Percentiles rank a stretch among this genome's conserved stretches.
Conservation (phyloP, 1,139 yeast genomes). For the Meyerozyma guilliermondii region DNA sequence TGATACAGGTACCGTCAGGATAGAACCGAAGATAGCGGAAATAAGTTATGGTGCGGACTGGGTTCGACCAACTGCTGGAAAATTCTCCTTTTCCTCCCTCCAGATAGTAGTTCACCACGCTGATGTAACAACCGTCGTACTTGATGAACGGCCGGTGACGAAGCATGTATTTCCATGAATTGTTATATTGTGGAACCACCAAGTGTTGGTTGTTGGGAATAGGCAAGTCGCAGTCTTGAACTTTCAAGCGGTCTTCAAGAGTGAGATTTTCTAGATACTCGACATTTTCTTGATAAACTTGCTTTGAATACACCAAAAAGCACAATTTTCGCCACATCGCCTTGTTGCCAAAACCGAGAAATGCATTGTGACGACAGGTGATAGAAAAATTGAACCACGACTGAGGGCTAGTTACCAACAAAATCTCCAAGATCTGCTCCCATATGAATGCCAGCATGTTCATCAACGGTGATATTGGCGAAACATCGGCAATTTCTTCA, state of each 20-base stretch:
- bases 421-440: conserved; percentile 44
- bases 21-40: conserved; percentile 80
- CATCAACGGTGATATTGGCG: conserved; percentile 53
- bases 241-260: conserved; percentile 3
- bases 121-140: conserved; percentile 78
- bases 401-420: conserved; percentile 52
- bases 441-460: conserved; percentile 65
- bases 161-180: conserved; percentile 52
- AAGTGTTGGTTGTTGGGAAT: conserved; percentile 38
- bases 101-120: conserved; percentile 77
- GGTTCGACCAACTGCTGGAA: conserved; percentile 66
- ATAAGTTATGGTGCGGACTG: conserved; percentile 80
- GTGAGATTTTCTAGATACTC: conserved; percentile 10
- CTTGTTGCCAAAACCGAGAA: conserved; percentile 53
- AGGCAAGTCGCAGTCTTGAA: conserved; percentile 26
- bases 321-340: conserved; percentile 57
- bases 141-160: conserved; percentile 59
- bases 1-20: conserved; percentile 70
- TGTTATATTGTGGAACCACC: conserved; percentile 43
- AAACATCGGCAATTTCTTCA: conserved; percentile 19
- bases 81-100: conserved; percentile 70
- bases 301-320: conserved; percentile 51
- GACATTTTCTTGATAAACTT: conserved; percentile 44
- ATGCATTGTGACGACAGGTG: conserved; percentile 58
- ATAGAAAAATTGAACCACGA: conserved; percentile 64